These are phyloP conservation scores for Zygoascus sp. DNA, from an alignment of 1,139 yeast genomes.

Conservation along the genomic window DNA sequence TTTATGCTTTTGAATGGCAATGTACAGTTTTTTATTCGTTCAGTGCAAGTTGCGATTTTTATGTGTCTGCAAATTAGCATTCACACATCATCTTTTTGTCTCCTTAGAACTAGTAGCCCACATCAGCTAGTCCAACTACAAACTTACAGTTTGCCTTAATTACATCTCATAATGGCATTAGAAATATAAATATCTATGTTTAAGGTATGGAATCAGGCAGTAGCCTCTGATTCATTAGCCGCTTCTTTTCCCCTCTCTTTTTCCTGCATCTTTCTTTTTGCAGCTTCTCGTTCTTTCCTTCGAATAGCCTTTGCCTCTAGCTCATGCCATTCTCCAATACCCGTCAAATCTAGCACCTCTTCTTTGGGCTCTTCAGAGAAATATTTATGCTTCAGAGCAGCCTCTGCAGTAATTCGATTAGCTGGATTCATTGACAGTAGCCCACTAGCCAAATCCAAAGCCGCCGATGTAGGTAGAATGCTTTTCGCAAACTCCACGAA, in stretches of 20 bases:
- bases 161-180: too few relatives aligned
- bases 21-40: too few relatives aligned
- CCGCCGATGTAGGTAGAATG: constrained; percentile 44
- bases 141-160: too few relatives aligned
- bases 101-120: too few relatives aligned
- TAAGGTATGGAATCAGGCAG: not conserved
- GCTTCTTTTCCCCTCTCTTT: not conserved
- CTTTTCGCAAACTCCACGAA: constrained; percentile 39
- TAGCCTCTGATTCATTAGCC: not conserved
- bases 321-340: constrained; percentile 91
- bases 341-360: constrained; percentile 47
- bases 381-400: constrained; percentile 62
- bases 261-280: constrained; percentile 15
- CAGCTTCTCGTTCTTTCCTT: constrained; percentile 48
- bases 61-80: too few relatives aligned
- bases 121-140: too few relatives aligned
- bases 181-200: too few relatives aligned
- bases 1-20: not conserved
- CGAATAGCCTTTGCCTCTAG: constrained; percentile 87
- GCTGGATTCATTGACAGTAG: constrained; percentile 66
- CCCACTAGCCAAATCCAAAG: constrained; percentile 57
- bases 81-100: too few relatives aligned
- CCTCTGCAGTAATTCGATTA: constrained; percentile 55
- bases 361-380: constrained; percentile 67
- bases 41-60: too few relatives aligned